phyloP scores from a whole-genome alignment of 257 asterid genomes.

The Apocynum venetum region DNA sequence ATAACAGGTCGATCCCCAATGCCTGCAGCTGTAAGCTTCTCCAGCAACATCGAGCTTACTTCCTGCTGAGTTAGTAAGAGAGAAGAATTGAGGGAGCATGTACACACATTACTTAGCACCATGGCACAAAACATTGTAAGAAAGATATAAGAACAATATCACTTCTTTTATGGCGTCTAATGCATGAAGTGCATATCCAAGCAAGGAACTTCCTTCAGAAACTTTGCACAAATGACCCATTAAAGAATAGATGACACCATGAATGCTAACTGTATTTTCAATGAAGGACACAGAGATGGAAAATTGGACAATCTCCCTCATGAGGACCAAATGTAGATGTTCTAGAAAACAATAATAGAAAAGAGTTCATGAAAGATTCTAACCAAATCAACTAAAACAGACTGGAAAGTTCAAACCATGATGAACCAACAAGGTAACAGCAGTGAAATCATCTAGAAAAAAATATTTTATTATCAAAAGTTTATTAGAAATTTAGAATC shows the following conservation, averaged over 20 bases:
- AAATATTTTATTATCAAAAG: too few relatives aligned
- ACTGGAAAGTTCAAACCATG: background rate
- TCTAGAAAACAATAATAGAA: background rate
- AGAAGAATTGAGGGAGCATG: background rate
- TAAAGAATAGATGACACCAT: background rate
- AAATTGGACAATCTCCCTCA: background rate
- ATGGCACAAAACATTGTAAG: background rate
- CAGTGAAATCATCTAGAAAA: background rate
- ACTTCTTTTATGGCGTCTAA: background rate
- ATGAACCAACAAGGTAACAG: too few relatives aligned
- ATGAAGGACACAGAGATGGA: background rate
- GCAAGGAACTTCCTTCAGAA: background rate
- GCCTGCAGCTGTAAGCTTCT: conserved; percentile 86
- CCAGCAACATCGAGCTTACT: conserved; percentile 91
- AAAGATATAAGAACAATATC: background rate
- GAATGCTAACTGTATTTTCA: background rate
- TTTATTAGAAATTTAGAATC: background rate
- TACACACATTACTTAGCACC: background rate
- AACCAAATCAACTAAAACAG: background rate
- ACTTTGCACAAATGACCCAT: background rate
- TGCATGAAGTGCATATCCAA: background rate
- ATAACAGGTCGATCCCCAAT: conserved; percentile 96
- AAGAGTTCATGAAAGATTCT: background rate
- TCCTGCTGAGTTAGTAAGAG: conserved; percentile 49
- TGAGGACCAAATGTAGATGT: background rate